Evolutionary conservation across 2,329 filamentous ascomycete species (phyloP).

Genomic region (Sporothrix globosa): DNA sequence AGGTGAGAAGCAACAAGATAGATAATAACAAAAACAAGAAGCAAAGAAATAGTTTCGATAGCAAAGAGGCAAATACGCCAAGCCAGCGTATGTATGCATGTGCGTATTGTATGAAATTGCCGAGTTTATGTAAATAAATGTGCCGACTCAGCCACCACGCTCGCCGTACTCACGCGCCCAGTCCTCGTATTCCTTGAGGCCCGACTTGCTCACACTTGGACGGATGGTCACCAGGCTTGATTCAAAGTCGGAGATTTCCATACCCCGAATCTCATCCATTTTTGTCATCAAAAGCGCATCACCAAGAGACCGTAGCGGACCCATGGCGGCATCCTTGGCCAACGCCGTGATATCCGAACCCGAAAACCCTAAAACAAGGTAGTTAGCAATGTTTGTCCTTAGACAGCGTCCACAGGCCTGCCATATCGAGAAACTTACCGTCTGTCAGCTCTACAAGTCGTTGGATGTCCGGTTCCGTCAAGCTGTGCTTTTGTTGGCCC

Average conservation of each 20-base stretch:
- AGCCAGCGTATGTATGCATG: neutral
- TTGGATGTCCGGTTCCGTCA: constrained; percentile 72
- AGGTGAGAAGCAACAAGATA: neutral
- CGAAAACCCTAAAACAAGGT: constrained; percentile 72
- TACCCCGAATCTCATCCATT: constrained; percentile 91
- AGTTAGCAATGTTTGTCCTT: constrained; percentile 23
- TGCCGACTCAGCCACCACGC: constrained; percentile 67
- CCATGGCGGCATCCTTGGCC: constrained; percentile 98
- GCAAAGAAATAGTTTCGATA: neutral
- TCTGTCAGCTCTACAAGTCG: constrained; percentile 79
- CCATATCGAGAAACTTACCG: constrained; percentile 56
- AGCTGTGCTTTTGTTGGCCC: constrained; percentile 81
- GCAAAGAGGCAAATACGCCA: neutral
- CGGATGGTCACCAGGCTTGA: constrained; percentile 82
- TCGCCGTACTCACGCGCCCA: constrained; percentile 96
- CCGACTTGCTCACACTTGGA: constrained; percentile 83
- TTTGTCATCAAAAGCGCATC: constrained; percentile 88
- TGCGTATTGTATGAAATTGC: constrained; percentile 3
- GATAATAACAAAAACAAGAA: neutral
- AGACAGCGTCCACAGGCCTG: neutral
- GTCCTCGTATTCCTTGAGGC: constrained; percentile 86
- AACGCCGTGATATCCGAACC: constrained; percentile 95
- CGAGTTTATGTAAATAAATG: neutral
- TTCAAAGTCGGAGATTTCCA: constrained; percentile 79
- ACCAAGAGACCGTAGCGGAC: constrained; percentile 83